These are phyloP conservation scores for Quercus lobata DNA, from an alignment of 331 rosid species.

Conservation along the genomic window DNA sequence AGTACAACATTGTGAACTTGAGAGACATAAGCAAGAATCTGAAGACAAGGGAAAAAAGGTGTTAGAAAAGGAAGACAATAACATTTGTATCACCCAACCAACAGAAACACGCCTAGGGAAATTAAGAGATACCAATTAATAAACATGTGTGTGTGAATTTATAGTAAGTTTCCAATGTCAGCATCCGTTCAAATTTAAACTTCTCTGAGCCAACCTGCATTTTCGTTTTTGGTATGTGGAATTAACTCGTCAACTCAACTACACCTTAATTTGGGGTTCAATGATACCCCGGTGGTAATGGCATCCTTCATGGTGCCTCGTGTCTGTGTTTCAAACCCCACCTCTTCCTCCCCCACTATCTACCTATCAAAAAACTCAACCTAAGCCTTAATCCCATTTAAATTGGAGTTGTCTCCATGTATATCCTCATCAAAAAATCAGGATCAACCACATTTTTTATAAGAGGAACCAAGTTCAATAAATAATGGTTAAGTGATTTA, in stretches of 20 bases:
- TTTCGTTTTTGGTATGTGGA: neutral
- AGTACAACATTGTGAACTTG: conserved; percentile 85
- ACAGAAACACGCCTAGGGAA: neutral
- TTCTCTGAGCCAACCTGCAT: neutral
- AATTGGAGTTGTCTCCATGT: neutral
- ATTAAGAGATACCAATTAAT: neutral
- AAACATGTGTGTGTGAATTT: neutral
- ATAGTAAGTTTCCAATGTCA: neutral
- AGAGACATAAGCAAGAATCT: conserved; percentile 94
- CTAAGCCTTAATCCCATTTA: neutral
- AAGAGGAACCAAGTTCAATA: neutral
- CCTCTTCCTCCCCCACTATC: too few species aligned
- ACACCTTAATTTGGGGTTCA: too few species aligned
- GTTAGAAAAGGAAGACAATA: conserved; percentile 11
- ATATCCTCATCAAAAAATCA: neutral
- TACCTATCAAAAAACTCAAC: too few species aligned
- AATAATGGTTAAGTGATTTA: too few species aligned
- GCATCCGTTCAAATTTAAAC: neutral
- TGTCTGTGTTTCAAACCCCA: too few species aligned
- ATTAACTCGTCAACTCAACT: neutral
- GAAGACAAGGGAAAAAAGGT: conserved; percentile 20
- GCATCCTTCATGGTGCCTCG: too few species aligned
- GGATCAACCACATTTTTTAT: neutral
- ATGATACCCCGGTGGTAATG: too few species aligned
- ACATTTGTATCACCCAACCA: neutral